Base-by-base conservation (phyloP, 345 rosid species). In the Pistacia atlantica region DNA sequence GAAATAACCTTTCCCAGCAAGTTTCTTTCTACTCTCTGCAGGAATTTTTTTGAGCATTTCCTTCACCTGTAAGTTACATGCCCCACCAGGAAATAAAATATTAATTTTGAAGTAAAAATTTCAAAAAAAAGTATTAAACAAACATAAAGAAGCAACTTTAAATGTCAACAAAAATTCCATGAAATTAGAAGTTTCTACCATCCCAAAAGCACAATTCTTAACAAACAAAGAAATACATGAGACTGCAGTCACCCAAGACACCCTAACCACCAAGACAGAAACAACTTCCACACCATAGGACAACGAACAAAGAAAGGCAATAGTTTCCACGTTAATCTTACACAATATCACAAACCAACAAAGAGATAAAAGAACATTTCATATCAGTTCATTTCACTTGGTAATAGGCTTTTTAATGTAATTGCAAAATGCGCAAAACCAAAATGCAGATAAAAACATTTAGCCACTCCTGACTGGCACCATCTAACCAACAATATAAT, bases 11-110 rank as follows among this genome's bases (percentile, higher is more conserved):
- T 91, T 96, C 46, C 84, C 86, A 60, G 85, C 67, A 68, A 96
- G 97, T 85, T 86, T 96, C 73, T 83, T 91, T 79, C 88, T 87
- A 38, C 97, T 87, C 51, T 92, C 93, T 8, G 67, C 74, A 0
- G 97, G 89, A 67, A 96, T 86, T 80, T 83, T 88, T 87, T 83
- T 93, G 42, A 96, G 83, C 54, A 96, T 96, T 85, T 88, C 91
- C 91, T 85, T 82, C 33, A 88, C 98, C 98, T 93, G 77, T 68
- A 63, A 67, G 68, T 60, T 68, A 51, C 67, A 35, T 10, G 65
- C 4, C 75, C 37, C 58, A 65, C 22, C 35, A 51, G 75, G 54
- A 71, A 64, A 62, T 8, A 14, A 73, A 28, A 45, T 67, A 76
- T 17, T 9, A 49, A 73, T 18, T 17, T 38, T 42, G 46, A 28